Percentiles rank a stretch among this genome's conserved stretches.
Evolutionary conservation across 2,329 filamentous ascomycete species (phyloP).

Genomic region (Cercospora sp.): DNA sequence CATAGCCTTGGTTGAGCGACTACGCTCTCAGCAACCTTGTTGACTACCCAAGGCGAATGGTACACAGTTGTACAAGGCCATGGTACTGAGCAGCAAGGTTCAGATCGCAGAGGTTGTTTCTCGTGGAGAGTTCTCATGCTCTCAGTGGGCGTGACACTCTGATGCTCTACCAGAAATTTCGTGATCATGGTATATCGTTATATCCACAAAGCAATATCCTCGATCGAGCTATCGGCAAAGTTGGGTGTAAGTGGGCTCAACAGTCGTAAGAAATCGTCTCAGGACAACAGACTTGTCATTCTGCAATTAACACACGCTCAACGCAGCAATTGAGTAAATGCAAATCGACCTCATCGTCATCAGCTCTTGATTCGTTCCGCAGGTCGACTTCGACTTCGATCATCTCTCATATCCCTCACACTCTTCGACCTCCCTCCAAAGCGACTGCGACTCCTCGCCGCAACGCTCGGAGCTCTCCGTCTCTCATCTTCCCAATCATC

Average conservation of each 20-base stretch:
- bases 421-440: constrained; percentile 15
- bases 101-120: too few relatives aligned
- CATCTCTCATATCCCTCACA: constrained; percentile 10
- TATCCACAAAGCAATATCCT: neutral
- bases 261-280: neutral
- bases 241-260: neutral
- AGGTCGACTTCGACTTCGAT: constrained; percentile 18
- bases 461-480: constrained; percentile 13
- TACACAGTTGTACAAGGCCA: too few relatives aligned
- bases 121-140: too few relatives aligned
- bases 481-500: constrained; percentile 15
- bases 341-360: neutral
- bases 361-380: constrained; percentile 8
- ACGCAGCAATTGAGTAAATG: neutral
- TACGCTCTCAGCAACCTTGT: too few relatives aligned
- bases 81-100: too few relatives aligned
- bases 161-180: neutral
- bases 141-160: too few relatives aligned
- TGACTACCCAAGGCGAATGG: too few relatives aligned
- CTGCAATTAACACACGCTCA: neutral
- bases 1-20: too few relatives aligned
- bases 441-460: constrained; percentile 14
- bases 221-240: neutral
- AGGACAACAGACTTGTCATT: neutral
- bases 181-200: neutral